Evolutionary conservation across 2,329 filamentous ascomycete species (phyloP), one percentile per base, ranked within the genome.

Genomic region (Cercospora citrullina): DNA sequence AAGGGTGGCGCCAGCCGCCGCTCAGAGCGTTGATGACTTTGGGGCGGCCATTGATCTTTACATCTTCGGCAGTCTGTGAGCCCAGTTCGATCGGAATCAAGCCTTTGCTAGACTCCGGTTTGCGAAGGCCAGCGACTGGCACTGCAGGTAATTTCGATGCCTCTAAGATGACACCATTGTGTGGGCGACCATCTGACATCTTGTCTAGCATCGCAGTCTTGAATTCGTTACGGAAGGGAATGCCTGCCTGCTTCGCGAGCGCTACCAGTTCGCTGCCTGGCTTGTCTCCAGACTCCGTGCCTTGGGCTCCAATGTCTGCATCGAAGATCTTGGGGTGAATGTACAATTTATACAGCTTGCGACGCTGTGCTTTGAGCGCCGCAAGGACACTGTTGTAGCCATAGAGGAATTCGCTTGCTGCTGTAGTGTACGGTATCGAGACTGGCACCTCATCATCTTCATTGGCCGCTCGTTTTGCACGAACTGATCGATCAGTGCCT

Each of bases 401-500:
- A 77, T 96, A 98, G 2, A 99, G 83, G 74, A 97, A 98, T 69
- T 97, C 91, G 0, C 94, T 97, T 5, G 92, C 92, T 0, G 94
- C 91, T 0, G 93, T 96, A 0, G 92, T 93, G 76, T 94, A 90
- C 1, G 88, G 87, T 18, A 91, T 84, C 6, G 81, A 77, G 3
- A 80, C 67, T 0, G 82, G 82, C 1, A 80, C 67, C 9, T 76
- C 67, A 72, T 78, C 55, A 16, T 74, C 72, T 23, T 69, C 65
- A 14, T 69, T 67, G 31, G n/a, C 33, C 12, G 16, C 16, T 16
- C 61, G 28, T 31, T 23, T 45, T 5, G 21, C 8, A 58, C 16
- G 30, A 23, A 16, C 12, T 58, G 53, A 33, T 55, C 31, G 36
- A 16, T 45, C 51, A 1, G 39, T 36, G 12, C 28, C 42, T 36